Base-by-base conservation (phyloP, 169 alveolate species). In the Babesia sp. region DNA sequence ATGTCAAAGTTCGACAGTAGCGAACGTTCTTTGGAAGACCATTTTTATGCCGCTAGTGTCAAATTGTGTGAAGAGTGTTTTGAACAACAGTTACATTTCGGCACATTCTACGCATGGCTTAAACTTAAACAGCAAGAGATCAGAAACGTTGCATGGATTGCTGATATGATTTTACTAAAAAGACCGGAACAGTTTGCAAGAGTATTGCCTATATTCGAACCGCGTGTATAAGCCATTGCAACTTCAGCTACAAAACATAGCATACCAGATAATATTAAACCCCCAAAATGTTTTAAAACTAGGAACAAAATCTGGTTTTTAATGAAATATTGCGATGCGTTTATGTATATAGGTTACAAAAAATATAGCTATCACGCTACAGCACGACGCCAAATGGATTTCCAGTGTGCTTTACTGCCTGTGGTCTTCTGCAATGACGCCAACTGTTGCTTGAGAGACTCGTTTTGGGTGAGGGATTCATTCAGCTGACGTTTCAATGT, bases 111-210 rank as follows among this genome's bases (percentile, higher is more conserved):
- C 90, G 97, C 99, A 16, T 98, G 98, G 96, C 95, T 97, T 50
- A 98, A 96, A 85, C 94, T 98, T 63, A 96, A 95, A 85, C 99
- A 97, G 83, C 98, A 96, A 86, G 99, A 98, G 91, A 96, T 98
- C 74, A 90, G 99, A 78, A 98, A 97, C 83, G 91, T 97, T 50
- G 93, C 96, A 42, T 96, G 99, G 99, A 94, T 98, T 46, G 98
- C 99, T 37, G 99, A 98, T 76, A 96, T 98, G 98, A 91, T 95
- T 31, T 83, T 91, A 41, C 86, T 92, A 82, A 90, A 86, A 59
- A 59, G 95, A 60, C 90, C 90, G 61, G 96, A 92, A 61, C 92
- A 92, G 57, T 84, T 91, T 44, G 92, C 93, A 42, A 86, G 93
- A 36, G 93, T 92, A 39, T 77, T 92, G 24, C 96, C 95, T 20